Percentiles rank a stretch among this genome's conserved stretches.
These are phyloP conservation scores for Angomonas ambiguus DNA, from an alignment of 208 protist genomes.

Conservation along the genomic window DNA sequence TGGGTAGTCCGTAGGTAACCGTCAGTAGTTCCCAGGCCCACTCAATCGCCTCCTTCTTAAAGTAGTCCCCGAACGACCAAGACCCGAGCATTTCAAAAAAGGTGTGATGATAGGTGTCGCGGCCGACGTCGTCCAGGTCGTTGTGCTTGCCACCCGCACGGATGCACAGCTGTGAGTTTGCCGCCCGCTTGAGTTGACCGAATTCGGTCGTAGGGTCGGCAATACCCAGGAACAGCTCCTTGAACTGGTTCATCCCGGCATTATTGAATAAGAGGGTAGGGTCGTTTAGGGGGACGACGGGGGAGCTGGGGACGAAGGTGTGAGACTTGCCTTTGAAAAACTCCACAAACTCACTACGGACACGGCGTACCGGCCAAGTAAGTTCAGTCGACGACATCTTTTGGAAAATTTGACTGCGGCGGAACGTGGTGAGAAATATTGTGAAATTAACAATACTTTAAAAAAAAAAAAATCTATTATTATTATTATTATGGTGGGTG, in stretches of 20 bases:
- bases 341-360: slow-evolving; percentile 93
- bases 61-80: slow-evolving; percentile 99
- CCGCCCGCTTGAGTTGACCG: slow-evolving; percentile 91
- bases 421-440: slow-evolving; percentile 3
- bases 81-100: slow-evolving; percentile 99
- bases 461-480: slow-evolving; percentile 2
- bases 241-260: slow-evolving; percentile 98
- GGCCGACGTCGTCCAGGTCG: slow-evolving; percentile 98
- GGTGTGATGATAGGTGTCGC: slow-evolving; percentile 99
- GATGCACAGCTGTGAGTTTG: slow-evolving; percentile 99
- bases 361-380: slow-evolving; percentile 77
- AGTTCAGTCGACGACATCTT: slow-evolving; percentile 18
- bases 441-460: slow-evolving; percentile 1
- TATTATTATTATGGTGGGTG: too few species aligned
- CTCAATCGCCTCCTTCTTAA: slow-evolving; percentile 97
- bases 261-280: slow-evolving; percentile 99
- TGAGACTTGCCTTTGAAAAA: slow-evolving; percentile 93
- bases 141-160: slow-evolving; percentile 99
- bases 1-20: slow-evolving; percentile 91
- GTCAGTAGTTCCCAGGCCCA: slow-evolving; percentile 98
- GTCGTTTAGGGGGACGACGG: slow-evolving; percentile 96
- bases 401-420: slow-evolving; percentile 7
- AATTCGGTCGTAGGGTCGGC: slow-evolving; percentile 92
- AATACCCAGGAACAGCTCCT: slow-evolving; percentile 96
- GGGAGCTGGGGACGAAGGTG: slow-evolving; percentile 88